Percentiles rank a stretch among this genome's conserved stretches.
phyloP scores from a whole-genome alignment of 2,329 filamentous ascomycete species.

The Calonectria hawksworthii region DNA sequence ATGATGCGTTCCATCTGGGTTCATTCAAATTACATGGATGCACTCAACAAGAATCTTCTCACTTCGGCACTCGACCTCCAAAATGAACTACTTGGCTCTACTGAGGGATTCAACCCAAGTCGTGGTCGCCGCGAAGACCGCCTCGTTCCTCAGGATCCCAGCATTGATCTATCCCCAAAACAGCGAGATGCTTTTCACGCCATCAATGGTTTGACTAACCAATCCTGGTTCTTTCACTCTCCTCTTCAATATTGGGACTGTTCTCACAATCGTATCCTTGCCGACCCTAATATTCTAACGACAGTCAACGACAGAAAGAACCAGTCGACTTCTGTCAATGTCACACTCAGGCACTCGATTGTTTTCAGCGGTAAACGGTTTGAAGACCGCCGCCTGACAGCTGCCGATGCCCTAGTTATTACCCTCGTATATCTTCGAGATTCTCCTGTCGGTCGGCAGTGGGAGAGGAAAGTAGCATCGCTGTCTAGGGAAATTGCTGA shows the following conservation, averaged over 20 bases:
- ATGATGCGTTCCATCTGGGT: constrained; percentile 87
- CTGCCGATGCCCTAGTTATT: constrained; percentile 83
- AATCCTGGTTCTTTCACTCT: constrained; percentile 86
- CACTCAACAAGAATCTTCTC: constrained; percentile 76
- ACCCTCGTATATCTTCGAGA: constrained; percentile 79
- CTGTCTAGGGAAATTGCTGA: constrained; percentile 64
- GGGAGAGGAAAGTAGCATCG: constrained; percentile 71
- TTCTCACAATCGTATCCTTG: constrained; percentile 68
- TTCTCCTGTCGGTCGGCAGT: constrained; percentile 74
- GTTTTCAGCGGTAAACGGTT: constrained; percentile 88
- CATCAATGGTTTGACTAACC: constrained; percentile 70
- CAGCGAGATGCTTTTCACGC: constrained; percentile 71
- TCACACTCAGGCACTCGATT: constrained; percentile 82
- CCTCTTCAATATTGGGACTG: constrained; percentile 86
- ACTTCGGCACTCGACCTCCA: constrained; percentile 78
- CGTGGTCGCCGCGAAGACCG: constrained; percentile 47
- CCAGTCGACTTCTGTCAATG: constrained; percentile 76
- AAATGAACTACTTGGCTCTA: constrained; percentile 75
- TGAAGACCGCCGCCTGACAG: constrained; percentile 74
- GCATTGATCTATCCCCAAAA: constrained; percentile 54
- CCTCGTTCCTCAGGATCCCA: constrained; percentile 45
- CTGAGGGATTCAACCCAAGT: constrained; percentile 67
- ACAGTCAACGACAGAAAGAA: constrained; percentile 78
- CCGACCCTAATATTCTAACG: constrained; percentile 73
- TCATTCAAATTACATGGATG: constrained; percentile 85